Percentiles rank a stretch among this genome's conserved stretches.
Evolutionary conservation across 176 grass and related monocot species (phyloP).

Genomic region (Aegilops longissima): DNA sequence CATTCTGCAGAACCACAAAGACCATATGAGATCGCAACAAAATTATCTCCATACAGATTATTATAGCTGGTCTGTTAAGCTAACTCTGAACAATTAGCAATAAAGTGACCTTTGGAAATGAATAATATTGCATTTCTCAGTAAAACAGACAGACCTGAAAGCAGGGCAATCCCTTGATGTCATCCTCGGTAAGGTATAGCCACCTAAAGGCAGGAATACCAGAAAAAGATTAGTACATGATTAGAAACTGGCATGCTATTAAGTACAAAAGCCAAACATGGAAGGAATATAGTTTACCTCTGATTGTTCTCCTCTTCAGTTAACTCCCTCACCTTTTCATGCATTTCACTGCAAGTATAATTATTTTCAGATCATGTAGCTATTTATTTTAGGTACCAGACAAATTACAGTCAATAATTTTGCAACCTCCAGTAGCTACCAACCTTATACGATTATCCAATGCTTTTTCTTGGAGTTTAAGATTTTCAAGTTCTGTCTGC

Average conservation of each 20-base stretch:
- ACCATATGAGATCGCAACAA: constrained; percentile 20
- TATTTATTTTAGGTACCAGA: constrained; percentile 25
- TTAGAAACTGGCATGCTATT: constrained; percentile 14
- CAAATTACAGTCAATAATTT: constrained; percentile 21
- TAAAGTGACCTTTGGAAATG: constrained; percentile 5
- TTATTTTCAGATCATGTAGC: constrained; percentile 22
- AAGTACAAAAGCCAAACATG: constrained; percentile 19
- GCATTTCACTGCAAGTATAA: constrained; percentile 67
- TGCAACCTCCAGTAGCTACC: constrained; percentile 30
- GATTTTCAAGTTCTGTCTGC: constrained; percentile 73
- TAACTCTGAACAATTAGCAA: constrained; percentile 8
- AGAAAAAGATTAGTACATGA: not conserved
- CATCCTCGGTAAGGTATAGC: constrained; percentile 90
- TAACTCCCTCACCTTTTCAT: constrained; percentile 61
- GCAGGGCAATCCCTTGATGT: constrained; percentile 87
- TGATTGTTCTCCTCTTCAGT: constrained; percentile 82
- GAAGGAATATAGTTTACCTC: constrained; percentile 46
- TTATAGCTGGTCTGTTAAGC: not conserved
- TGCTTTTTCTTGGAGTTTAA: constrained; percentile 62
- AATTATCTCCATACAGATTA: constrained; percentile 1
- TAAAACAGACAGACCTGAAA: constrained; percentile 74
- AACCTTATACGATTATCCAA: constrained; percentile 81
- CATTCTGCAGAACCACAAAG: constrained; percentile 57
- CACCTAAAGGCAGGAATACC: constrained; percentile 57
- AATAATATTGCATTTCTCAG: not conserved